Conservation (phyloP, 2,329 filamentous ascomycete species). For the Tolypocladium paradoxum region DNA sequence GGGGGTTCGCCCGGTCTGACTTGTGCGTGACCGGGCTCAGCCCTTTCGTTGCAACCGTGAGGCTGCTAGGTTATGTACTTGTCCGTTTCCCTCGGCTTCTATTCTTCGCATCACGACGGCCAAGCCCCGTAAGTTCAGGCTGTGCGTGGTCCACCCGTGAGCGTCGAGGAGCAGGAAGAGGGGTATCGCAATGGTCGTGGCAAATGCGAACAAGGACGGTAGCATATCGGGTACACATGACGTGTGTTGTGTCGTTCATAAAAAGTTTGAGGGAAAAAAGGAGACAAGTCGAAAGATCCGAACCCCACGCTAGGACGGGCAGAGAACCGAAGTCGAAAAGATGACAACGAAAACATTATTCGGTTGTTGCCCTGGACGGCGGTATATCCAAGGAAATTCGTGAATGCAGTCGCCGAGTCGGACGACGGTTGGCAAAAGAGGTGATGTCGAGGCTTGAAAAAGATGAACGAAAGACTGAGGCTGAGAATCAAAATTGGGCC, state of each 20-base stretch:
- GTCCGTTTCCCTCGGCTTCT: neutral
- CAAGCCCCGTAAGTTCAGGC: neutral
- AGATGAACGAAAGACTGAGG: neutral
- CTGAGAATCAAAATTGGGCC: neutral
- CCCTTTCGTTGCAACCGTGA: neutral
- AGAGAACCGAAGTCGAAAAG: neutral
- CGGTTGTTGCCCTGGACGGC: neutral
- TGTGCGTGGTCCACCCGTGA: neutral
- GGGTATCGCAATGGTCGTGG: neutral
- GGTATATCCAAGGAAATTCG: neutral
- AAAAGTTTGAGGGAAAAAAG: neutral
- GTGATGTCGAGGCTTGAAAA: neutral
- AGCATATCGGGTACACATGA: conserved; percentile 20
- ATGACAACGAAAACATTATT: neutral
- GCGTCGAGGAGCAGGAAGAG: neutral
- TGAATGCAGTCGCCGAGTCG: neutral
- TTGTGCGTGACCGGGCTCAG: neutral
- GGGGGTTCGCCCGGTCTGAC: neutral
- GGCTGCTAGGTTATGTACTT: conserved; percentile 1
- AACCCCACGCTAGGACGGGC: neutral
- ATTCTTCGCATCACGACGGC: neutral
- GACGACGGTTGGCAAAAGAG: neutral
- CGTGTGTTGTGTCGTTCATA: conserved; percentile 5
- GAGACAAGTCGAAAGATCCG: conserved; percentile 1
- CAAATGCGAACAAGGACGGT: conserved; percentile 1